phyloP scores from a whole-genome alignment of 2,329 filamentous ascomycete species.

The Coleophoma eucalyptorum region DNA sequence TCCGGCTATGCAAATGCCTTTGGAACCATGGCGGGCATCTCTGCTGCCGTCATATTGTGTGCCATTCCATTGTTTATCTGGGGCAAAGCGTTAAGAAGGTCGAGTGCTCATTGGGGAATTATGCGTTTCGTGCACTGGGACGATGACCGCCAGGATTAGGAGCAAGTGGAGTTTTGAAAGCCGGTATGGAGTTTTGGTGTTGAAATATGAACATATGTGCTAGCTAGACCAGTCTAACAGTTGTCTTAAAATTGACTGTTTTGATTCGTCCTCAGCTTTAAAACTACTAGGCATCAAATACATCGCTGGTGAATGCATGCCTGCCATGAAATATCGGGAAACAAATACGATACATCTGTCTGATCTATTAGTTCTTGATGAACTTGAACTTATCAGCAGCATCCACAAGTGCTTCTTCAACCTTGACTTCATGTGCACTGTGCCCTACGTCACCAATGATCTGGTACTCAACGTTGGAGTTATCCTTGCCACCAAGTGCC shows the following conservation, averaged over 20 bases:
- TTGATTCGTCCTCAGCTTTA: no score
- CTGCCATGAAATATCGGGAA: no score
- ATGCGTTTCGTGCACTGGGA: conserved; percentile 44
- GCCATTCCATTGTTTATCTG: conserved; percentile 49
- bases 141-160: conserved; percentile 41
- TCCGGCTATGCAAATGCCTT: conserved; percentile 46
- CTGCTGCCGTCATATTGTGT: conserved; percentile 39
- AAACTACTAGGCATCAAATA: no score
- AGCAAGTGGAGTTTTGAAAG: no score
- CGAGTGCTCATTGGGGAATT: conserved; percentile 44
- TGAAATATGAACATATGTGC: no score
- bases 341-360: no score
- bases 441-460: conserved; percentile 21
- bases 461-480: conserved; percentile 21
- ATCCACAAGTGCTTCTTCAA: conserved; percentile 23
- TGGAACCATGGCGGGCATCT: conserved; percentile 53
- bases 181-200: no score
- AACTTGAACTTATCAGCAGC: conserved; percentile 24
- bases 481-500: conserved; percentile 25
- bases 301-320: no score
- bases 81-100: conserved; percentile 43
- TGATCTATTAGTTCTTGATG: conserved; percentile 6
- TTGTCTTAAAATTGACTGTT: no score
- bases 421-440: conserved; percentile 21
- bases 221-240: no score